Evolutionary conservation across 139 green algal species (phyloP), one percentile per base, ranked within the genome.

Genomic region (Chlorella sp.): DNA sequence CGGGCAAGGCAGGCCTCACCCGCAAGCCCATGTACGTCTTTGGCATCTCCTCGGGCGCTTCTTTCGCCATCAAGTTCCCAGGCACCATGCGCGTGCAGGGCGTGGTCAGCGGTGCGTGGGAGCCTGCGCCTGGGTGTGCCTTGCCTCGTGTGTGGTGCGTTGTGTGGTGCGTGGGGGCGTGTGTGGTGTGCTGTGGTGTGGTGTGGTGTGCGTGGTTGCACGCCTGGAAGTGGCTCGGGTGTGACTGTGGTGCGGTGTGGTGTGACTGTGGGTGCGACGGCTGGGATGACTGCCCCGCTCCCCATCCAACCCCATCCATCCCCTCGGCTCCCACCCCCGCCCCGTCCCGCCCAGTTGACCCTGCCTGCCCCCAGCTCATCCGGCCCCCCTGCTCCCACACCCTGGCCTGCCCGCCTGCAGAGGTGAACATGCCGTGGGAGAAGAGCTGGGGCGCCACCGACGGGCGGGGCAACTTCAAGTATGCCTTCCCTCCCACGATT

Each of bases 61-160:
- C 84, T 68, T 88, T 88, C 34, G 84, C 84, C 84, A 88, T 88
- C 40, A 88, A 88, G 68, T 88, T 88, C 68, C 84, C 84, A 5
- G 37, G 37, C 28, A 88, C 84, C 28, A 88, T 88, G 84, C n/a
- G 40, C 39, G 42, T 88, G 3, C 34, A 88, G 39, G 84, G 84
- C 68, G 68, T 88, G 7, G 16, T 85, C 14, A 61, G 36, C 19
- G 79, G 79, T 85, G 79, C 18, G 78, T 76, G 68, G 22, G 11
- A 1, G 26, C 48, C 5, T 57, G 48, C 66, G 3, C 19, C 22
- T 16, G 68, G 68, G 22, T 73, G 64, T 73, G 64, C 64, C 21
- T 7, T 30, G 64, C 7, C 5, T 7, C 24, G 64, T 30, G 24
- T 7, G 22, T 73, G 64, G 64, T 26, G 64, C n/a, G n/a, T n/a